Evolutionary conservation across 2,329 filamentous ascomycete genomes (phyloP).

Genomic region (Aspergillus arachidicola): DNA sequence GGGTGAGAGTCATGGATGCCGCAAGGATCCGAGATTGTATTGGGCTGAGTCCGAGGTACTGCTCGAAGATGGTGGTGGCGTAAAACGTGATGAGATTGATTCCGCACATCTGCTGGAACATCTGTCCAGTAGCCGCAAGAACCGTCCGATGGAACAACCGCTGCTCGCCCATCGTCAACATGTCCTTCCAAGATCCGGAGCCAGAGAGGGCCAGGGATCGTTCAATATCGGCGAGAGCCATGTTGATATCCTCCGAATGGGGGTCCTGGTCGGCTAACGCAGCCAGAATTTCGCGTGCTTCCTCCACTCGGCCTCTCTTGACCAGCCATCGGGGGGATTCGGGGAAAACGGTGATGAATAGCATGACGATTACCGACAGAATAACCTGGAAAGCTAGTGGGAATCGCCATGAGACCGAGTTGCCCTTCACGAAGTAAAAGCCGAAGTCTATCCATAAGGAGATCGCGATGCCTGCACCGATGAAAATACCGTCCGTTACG

Average conservation of each 20-base stretch:
- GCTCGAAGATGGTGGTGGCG: constrained; percentile 42
- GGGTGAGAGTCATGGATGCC: constrained; percentile 33
- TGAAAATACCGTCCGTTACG: constrained; percentile 54
- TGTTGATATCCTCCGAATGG: constrained; percentile 39
- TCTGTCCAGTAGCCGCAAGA: constrained; percentile 37
- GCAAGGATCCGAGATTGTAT: constrained; percentile 31
- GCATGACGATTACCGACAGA: constrained; percentile 35
- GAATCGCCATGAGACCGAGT: constrained; percentile 48
- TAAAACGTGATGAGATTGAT: constrained; percentile 43
- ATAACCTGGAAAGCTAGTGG: constrained; percentile 44
- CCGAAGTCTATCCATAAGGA: constrained; percentile 55
- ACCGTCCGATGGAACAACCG: constrained; percentile 38
- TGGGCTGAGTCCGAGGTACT: constrained; percentile 28
- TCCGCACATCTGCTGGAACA: constrained; percentile 42
- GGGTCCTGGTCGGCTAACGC: constrained; percentile 49
- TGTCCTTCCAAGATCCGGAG: constrained; percentile 38
- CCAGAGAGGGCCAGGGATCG: constrained; percentile 45
- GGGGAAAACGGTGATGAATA: constrained; percentile 37
- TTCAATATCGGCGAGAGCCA: constrained; percentile 44
- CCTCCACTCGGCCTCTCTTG: constrained; percentile 41
- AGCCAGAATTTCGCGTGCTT: constrained; percentile 36
- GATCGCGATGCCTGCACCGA: constrained; percentile 48
- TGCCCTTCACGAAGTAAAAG: constrained; percentile 39
- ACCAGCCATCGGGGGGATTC: constrained; percentile 53
- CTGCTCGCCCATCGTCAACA: constrained; percentile 38